Percentiles rank a stretch among this genome's conserved stretches.
Evolutionary conservation across 2,329 filamentous ascomycete genomes (phyloP).

Genomic region (Graphiopsis chlorocephala): DNA sequence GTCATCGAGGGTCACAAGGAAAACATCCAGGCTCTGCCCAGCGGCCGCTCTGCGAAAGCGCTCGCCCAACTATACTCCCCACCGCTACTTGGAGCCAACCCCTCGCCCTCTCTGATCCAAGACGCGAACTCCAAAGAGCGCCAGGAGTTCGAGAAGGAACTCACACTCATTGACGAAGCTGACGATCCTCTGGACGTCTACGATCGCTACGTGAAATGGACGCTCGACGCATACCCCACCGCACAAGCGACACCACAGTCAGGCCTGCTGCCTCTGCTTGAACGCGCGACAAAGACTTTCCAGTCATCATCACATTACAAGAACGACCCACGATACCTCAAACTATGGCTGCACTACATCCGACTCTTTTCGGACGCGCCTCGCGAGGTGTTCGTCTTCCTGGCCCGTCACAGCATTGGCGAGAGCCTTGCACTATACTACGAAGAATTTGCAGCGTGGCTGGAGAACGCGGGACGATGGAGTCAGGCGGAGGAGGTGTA

Average conservation of each 20-base stretch:
- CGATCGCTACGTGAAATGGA: slow-evolving; percentile 97
- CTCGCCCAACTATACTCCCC: slow-evolving; percentile 76
- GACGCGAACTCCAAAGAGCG: slow-evolving; percentile 77
- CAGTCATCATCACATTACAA: slow-evolving; percentile 83
- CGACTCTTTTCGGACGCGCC: slow-evolving; percentile 89
- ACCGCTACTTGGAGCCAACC: slow-evolving; percentile 35
- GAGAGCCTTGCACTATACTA: slow-evolving; percentile 88
- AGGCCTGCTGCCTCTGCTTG: slow-evolving; percentile 82
- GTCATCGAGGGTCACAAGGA: slow-evolving; percentile 96
- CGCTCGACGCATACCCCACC: slow-evolving; percentile 88
- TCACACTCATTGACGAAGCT: slow-evolving; percentile 74
- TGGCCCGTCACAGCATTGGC: slow-evolving; percentile 84
- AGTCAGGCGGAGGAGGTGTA: slow-evolving; percentile 93
- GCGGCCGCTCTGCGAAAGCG: slow-evolving; percentile 83
- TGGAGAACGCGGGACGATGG: slow-evolving; percentile 82
- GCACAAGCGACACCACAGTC: slow-evolving; percentile 88
- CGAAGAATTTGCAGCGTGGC: slow-evolving; percentile 92
- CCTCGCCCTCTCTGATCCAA: slow-evolving; percentile 64
- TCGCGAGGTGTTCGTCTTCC: slow-evolving; percentile 85
- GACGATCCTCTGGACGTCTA: slow-evolving; percentile 95
- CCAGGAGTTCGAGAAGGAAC: slow-evolving; percentile 80
- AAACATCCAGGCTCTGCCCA: slow-evolving; percentile 91
- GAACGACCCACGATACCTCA: slow-evolving; percentile 91
- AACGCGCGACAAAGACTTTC: slow-evolving; percentile 89
- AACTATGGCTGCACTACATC: slow-evolving; percentile 92